Percentiles rank a stretch among this genome's conserved stretches.
These are phyloP conservation scores for Starmerella scarabaei DNA, from an alignment of 805 yeast species.

Conservation along the genomic window DNA sequence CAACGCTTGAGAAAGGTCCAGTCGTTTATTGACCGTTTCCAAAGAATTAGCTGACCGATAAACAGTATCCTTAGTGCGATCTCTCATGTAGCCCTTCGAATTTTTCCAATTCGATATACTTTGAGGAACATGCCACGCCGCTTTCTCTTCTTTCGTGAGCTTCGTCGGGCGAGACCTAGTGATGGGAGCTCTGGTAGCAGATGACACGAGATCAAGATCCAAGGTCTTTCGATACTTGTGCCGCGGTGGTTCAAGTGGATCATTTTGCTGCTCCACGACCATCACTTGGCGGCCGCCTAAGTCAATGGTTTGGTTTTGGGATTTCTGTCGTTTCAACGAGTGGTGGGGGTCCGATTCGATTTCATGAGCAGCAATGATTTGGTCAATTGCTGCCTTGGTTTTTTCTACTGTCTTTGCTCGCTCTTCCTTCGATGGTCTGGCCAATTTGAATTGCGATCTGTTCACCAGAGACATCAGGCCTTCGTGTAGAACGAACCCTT, in stretches of 20 bases:
- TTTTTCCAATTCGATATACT: slow-evolving; percentile 94
- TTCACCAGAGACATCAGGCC: no score
- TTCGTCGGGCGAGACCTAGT: slow-evolving; percentile 37
- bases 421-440: not conserved
- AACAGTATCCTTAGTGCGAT: slow-evolving; percentile 22
- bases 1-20: slow-evolving; percentile 58
- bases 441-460: not conserved
- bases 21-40: slow-evolving; percentile 42
- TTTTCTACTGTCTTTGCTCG: not conserved
- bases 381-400: slow-evolving; percentile 1
- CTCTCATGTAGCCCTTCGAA: slow-evolving; percentile 75
- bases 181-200: slow-evolving; percentile 34
- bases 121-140: slow-evolving; percentile 78
- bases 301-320: no score
- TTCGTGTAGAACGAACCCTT: no score
- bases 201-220: slow-evolving; percentile 1
- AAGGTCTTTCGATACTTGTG: slow-evolving; percentile 41
- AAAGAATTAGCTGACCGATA: not conserved
- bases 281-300: slow-evolving; percentile 50
- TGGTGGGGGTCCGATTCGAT: no score
- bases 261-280: slow-evolving; percentile 54
- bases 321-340: no score
- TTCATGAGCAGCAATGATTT: not conserved
- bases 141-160: slow-evolving; percentile 58
- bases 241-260: slow-evolving; percentile 78